Conservation (phyloP, 306 rosid genomes). For the Hippophae tibetana region DNA sequence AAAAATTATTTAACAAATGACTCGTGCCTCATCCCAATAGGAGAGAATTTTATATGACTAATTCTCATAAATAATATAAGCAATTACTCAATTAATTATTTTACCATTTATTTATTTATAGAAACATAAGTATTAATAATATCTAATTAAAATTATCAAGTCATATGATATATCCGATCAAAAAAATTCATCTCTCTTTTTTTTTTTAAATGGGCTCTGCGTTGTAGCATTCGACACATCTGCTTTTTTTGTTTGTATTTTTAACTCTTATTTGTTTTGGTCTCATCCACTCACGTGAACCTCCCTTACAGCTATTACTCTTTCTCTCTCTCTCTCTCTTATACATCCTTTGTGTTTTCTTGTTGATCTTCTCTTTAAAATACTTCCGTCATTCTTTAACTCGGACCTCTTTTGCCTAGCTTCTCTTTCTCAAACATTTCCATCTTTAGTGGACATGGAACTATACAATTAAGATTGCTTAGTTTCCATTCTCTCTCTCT, state of each 20-base stretch:
- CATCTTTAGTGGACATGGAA: conserved; percentile 8
- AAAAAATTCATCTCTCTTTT: conserved; percentile 25
- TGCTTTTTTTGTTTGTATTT: conserved; percentile 35
- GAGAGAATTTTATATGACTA: too few species aligned
- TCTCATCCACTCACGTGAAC: conserved; percentile 68
- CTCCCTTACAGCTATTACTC: conserved; percentile 18
- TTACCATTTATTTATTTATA: too few species aligned
- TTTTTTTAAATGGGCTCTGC: conserved; percentile 51
- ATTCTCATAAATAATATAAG: too few species aligned
- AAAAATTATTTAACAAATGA: too few species aligned
- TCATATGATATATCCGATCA: conserved; percentile 12
- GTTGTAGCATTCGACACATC: conserved; percentile 60
- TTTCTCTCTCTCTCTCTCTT: background rate
- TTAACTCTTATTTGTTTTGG: conserved; percentile 13
- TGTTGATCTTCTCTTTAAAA: too few species aligned
- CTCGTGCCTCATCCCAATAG: too few species aligned
- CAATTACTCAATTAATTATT: too few species aligned
- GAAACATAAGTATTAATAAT: too few species aligned
- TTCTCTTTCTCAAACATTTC: background rate
- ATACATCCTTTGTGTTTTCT: too few species aligned
- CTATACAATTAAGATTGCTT: conserved; percentile 12
- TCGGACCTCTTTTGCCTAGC: too few species aligned
- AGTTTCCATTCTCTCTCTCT: conserved; percentile 1
- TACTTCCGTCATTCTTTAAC: too few species aligned
- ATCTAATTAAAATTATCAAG: background rate